Conservation (phyloP, 805 yeast genomes). For the Sugiyamaella mastotermitis region DNA sequence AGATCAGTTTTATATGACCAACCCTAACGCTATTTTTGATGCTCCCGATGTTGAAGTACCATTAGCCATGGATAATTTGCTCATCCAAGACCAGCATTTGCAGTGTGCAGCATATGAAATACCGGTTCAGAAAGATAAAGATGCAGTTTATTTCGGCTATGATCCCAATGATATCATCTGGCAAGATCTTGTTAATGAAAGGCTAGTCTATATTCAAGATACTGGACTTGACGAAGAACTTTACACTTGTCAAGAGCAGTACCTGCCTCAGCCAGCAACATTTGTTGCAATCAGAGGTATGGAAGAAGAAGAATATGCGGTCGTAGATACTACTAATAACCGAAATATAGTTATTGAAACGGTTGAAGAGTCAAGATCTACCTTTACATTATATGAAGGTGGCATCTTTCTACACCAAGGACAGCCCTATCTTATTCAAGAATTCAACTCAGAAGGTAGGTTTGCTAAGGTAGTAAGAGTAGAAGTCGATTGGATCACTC, state of each 20-base stretch:
- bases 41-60: constrained; percentile 51
- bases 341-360: constrained; percentile 75
- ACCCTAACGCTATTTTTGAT: constrained; percentile 53
- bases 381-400: constrained; percentile 86
- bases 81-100: constrained; percentile 72
- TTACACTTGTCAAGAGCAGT: constrained; percentile 51
- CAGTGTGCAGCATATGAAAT: constrained; percentile 93
- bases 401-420: constrained; percentile 96
- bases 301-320: constrained; percentile 78
- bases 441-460: constrained; percentile 70
- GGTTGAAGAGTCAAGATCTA: constrained; percentile 80
- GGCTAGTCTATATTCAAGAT: constrained; percentile 16
- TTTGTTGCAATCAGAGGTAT: constrained; percentile 75
- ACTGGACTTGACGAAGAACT: constrained; percentile 1
- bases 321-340: constrained; percentile 79
- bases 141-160: constrained; percentile 50
- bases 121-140: constrained; percentile 54
- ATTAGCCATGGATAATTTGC: constrained; percentile 52
- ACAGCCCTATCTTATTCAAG: constrained; percentile 75
- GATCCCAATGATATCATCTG: neutral
- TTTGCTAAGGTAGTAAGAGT: constrained; percentile 84
- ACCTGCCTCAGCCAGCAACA: constrained; percentile 76
- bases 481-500: constrained; percentile 89
- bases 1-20: constrained; percentile 74
- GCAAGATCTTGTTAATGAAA: constrained; percentile 30